Evolutionary conservation across 176 grass and related monocot species (phyloP).

Genomic region (Dendrocalamus sinicus): DNA sequence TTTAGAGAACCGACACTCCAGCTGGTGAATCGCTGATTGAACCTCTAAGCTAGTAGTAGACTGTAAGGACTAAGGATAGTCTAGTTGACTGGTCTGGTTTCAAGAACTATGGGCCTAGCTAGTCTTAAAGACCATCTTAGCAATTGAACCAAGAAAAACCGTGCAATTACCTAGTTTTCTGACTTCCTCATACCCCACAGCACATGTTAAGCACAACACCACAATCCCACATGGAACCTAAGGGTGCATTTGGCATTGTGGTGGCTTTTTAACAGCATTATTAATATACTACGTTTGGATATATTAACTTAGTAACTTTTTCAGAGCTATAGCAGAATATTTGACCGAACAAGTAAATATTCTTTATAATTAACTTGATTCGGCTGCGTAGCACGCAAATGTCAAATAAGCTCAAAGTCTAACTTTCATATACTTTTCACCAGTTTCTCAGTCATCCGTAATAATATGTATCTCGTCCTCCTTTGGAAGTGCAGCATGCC

Average conservation of each 20-base stretch:
- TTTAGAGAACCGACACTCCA: too few relatives aligned
- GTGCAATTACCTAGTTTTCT: background rate
- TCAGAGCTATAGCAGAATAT: background rate
- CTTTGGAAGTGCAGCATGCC: background rate
- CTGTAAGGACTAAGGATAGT: too few relatives aligned
- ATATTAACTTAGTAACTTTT: slow-evolving; percentile 1
- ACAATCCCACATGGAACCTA: background rate
- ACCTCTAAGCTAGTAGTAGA: background rate
- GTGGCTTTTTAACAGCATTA: background rate
- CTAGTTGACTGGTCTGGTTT: background rate
- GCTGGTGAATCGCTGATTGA: background rate
- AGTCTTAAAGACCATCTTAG: background rate
- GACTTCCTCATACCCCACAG: background rate
- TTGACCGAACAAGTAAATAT: background rate
- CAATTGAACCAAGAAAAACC: background rate
- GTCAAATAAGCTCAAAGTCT: background rate
- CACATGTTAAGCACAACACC: background rate
- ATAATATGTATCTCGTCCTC: background rate
- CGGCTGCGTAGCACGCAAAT: background rate
- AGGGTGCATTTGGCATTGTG: background rate
- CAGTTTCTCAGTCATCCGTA: slow-evolving; percentile 11
- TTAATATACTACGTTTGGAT: background rate
- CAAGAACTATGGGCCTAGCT: background rate
- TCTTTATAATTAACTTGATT: slow-evolving; percentile 20
- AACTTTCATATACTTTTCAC: background rate